Evolutionary conservation across 345 rosid genomes (phyloP).

Genomic region (Dipteronia dyeriana): DNA sequence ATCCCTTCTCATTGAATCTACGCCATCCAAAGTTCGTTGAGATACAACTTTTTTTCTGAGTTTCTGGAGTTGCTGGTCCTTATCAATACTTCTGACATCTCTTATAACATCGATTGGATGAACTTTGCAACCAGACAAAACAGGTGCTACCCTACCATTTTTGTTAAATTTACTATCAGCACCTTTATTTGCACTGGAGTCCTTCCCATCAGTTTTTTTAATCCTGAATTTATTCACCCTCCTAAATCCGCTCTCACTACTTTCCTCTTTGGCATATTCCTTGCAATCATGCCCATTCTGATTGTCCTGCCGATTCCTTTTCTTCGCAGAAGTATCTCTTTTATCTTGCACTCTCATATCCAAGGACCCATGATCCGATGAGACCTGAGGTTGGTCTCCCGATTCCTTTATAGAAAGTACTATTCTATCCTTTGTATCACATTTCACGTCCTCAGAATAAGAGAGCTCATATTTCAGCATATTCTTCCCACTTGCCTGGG

Average conservation of each 20-base stretch:
- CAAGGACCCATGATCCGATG: constrained; percentile 42
- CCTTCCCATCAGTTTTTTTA: constrained; percentile 28
- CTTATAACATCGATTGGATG: constrained; percentile 31
- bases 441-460: constrained; percentile 34
- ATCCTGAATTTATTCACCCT: constrained; percentile 38
- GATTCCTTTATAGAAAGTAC: constrained; percentile 36
- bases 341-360: constrained; percentile 35
- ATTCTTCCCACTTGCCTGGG: constrained; percentile 30
- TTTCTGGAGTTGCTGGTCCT: constrained; percentile 25
- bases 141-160: constrained; percentile 14
- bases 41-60: constrained; percentile 21
- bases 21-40: constrained; percentile 23
- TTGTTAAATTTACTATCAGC: constrained; percentile 26
- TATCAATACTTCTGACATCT: constrained; percentile 31
- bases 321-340: constrained; percentile 35
- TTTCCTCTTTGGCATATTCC: constrained; percentile 38
- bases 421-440: constrained; percentile 35
- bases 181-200: constrained; percentile 22
- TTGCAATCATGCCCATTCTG: constrained; percentile 29
- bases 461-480: constrained; percentile 23
- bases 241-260: constrained; percentile 30
- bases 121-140: constrained; percentile 26
- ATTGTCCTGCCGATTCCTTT: constrained; percentile 43
- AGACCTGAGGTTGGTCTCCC: constrained; percentile 41
- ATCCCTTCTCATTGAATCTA: constrained; percentile 35